These are phyloP conservation scores for Diaporthe helianthi DNA, from an alignment of 2,329 filamentous ascomycete species.

Conservation along the genomic window DNA sequence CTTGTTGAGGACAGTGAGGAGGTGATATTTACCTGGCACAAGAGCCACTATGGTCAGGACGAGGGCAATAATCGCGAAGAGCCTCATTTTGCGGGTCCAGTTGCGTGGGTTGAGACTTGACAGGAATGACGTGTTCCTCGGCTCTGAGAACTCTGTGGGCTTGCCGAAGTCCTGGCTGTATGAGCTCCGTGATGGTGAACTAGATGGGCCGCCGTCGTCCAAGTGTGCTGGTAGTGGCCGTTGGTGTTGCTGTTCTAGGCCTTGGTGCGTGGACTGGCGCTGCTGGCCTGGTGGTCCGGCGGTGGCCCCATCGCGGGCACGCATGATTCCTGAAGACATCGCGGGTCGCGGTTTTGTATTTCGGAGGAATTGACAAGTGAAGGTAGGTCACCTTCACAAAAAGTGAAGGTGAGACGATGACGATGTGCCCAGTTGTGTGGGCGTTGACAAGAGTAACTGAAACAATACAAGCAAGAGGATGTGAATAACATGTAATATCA, in stretches of 20 bases:
- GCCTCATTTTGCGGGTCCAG: constrained; percentile 32
- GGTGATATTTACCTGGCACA: constrained; percentile 23
- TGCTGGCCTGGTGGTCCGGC: not conserved
- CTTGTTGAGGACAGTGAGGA: not conserved
- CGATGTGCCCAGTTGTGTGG: not conserved
- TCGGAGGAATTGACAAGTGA: not conserved
- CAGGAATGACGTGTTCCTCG: not conserved
- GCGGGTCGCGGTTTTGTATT: not conserved
- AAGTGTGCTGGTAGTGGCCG: not conserved
- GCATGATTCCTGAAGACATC: constrained; percentile 2
- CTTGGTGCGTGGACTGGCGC: not conserved
- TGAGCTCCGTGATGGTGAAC: constrained; percentile 14
- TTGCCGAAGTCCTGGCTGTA: constrained; percentile 11
- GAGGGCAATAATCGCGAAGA: constrained; percentile 18
- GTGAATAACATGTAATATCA: not conserved
- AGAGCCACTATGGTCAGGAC: constrained; percentile 22
- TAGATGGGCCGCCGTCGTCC: constrained; percentile 9
- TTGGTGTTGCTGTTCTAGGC: not conserved
- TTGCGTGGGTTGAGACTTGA: constrained; percentile 24
- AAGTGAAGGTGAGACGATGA: not conserved
- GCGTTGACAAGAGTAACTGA: not conserved
- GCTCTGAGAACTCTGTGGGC: not conserved
- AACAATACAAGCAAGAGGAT: not conserved
- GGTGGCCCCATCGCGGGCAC: not conserved
- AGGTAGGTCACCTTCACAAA: not conserved